A percentile compares a stretch with the other conserved stretches of the same genome.
phyloP scores from a whole-genome alignment of 371 early-diverging fungal genomes.

The Apophysomyces elegans region DNA sequence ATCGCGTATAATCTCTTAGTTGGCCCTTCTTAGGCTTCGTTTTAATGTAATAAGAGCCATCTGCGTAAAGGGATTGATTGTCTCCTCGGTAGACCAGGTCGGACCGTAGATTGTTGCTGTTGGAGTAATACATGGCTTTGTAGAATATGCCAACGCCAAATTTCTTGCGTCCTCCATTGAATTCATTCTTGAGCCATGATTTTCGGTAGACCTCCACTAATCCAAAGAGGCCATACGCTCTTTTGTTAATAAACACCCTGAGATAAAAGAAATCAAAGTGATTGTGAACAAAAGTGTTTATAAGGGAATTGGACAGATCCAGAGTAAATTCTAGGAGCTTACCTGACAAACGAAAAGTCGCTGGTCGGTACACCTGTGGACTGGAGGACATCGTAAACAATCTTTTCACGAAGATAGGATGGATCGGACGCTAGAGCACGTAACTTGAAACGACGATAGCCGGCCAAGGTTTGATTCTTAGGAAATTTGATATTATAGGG shows the following conservation, averaged over 20 bases:
- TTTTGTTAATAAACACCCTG: constrained; percentile 42
- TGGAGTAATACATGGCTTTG: constrained; percentile 23
- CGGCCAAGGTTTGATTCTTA: constrained; percentile 14
- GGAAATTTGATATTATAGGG: constrained; percentile 23
- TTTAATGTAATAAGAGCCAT: constrained; percentile 1
- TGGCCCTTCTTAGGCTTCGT: constrained; percentile 12
- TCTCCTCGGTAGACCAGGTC: constrained; percentile 27
- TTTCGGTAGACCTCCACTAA: constrained; percentile 37
- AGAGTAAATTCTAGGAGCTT: not conserved
- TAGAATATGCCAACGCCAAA: constrained; percentile 42
- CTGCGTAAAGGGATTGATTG: constrained; percentile 27
- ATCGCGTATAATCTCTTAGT: constrained; percentile 6
- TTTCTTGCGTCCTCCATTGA: constrained; percentile 31
- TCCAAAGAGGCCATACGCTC: constrained; percentile 40
- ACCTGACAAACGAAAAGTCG: constrained; percentile 14
- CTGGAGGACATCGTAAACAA: constrained; percentile 18
- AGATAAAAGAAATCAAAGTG: not conserved
- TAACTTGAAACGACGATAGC: constrained; percentile 21
- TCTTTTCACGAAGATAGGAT: constrained; percentile 29
- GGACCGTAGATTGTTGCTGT: constrained; percentile 10
- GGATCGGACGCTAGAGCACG: constrained; percentile 25
- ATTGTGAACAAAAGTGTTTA: too few species aligned
- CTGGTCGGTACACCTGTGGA: constrained; percentile 21
- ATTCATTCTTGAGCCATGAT: constrained; percentile 42
- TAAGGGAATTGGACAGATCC: too few species aligned